These are phyloP conservation scores for Ilex paraguariensis DNA, from an alignment of 305 asterid species.

Conservation along the genomic window DNA sequence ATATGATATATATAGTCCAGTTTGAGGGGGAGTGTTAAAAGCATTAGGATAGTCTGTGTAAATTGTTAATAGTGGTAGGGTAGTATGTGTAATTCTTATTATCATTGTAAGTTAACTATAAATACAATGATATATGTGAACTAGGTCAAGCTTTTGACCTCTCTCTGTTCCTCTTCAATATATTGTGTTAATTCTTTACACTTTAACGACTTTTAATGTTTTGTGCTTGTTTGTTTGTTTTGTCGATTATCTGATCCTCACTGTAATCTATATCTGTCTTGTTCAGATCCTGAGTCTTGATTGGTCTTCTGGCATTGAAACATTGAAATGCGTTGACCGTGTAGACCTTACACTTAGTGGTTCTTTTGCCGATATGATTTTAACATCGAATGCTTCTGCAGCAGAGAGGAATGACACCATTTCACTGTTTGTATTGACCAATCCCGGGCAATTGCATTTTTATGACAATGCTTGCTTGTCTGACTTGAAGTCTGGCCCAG, in stretches of 20 bases:
- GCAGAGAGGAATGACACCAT: slow-evolving; percentile 33
- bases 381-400: slow-evolving; percentile 44
- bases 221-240: not conserved
- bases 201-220: no score
- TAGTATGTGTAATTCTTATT: no score
- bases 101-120: no score
- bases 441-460: slow-evolving; percentile 81
- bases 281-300: slow-evolving; percentile 90
- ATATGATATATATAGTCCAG: no score
- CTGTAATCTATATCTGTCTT: not conserved
- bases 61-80: no score
- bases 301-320: slow-evolving; percentile 87
- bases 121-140: no score
- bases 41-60: no score
- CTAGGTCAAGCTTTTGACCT: no score
- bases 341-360: slow-evolving; percentile 88
- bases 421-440: slow-evolving; percentile 74
- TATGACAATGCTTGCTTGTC: slow-evolving; percentile 61
- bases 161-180: no score
- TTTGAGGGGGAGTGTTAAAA: no score
- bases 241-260: not conserved
- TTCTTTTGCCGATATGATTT: slow-evolving; percentile 77
- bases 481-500: slow-evolving; percentile 52
- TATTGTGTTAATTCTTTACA: no score
- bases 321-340: slow-evolving; percentile 70